phyloP scores from a whole-genome alignment of 2,329 filamentous ascomycete genomes.

The Aureobasidium vineae region DNA sequence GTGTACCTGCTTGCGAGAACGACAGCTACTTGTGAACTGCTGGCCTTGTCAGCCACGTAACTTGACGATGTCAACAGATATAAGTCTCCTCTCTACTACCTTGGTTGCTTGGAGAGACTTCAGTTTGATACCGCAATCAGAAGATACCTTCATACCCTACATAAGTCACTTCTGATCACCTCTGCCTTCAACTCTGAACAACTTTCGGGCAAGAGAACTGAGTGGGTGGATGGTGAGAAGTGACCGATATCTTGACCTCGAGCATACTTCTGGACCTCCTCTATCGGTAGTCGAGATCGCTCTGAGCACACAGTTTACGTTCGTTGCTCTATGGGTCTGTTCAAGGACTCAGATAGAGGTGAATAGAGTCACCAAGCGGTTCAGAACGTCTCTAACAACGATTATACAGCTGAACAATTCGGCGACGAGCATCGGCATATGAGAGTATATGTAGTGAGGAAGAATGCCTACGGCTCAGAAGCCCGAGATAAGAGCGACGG shows the following conservation, averaged over 20 bases:
- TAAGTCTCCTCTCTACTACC: not conserved
- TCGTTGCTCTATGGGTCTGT: not conserved
- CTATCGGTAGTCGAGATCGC: not conserved
- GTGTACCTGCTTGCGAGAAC: constrained; percentile 14
- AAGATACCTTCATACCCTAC: not conserved
- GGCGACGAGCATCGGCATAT: constrained; percentile 6
- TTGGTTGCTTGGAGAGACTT: not conserved
- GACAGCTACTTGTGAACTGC: not conserved
- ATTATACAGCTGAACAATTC: not conserved
- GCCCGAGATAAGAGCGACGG: constrained; percentile 17
- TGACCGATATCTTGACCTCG: not conserved
- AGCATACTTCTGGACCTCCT: not conserved
- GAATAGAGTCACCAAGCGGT: not conserved
- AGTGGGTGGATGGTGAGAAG: not conserved
- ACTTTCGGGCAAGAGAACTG: not conserved
- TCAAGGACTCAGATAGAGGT: not conserved
- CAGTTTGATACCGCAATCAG: not conserved
- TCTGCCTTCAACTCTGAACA: not conserved
- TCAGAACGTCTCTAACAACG: not conserved
- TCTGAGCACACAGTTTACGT: not conserved
- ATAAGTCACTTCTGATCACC: not conserved
- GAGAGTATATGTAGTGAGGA: not conserved
- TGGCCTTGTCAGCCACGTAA: constrained; percentile 4
- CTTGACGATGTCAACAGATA: not conserved
- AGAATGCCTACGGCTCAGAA: not conserved